These are phyloP conservation scores for Massariosphaeria phaeospora DNA, from an alignment of 495 filamentous ascomycete genomes.

Conservation along the genomic window DNA sequence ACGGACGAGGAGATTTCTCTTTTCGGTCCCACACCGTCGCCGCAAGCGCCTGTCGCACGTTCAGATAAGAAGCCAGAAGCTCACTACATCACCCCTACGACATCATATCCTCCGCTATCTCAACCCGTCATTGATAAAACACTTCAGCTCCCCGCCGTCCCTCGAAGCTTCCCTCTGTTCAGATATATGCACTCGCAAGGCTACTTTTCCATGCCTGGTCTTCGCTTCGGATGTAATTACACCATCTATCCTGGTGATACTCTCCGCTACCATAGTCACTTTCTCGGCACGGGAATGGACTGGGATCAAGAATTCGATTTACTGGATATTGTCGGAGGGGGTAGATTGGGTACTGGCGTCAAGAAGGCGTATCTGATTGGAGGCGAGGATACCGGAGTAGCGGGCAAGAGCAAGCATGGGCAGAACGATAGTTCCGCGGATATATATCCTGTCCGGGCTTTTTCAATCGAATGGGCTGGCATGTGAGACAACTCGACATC, in stretches of 20 bases:
- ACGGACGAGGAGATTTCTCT: neutral
- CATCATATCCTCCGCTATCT: constrained; percentile 52
- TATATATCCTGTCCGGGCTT: constrained; percentile 3
- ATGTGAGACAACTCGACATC: constrained; percentile 13
- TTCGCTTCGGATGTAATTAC: constrained; percentile 92
- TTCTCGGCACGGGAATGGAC: constrained; percentile 66
- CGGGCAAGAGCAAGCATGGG: neutral
- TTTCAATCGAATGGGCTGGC: constrained; percentile 35
- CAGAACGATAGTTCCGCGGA: neutral
- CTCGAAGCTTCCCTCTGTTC: constrained; percentile 59
- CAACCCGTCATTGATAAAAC: constrained; percentile 36
- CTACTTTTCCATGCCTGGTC: constrained; percentile 85
- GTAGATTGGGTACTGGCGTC: constrained; percentile 83
- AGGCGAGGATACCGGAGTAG: constrained; percentile 43
- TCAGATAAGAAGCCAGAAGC: constrained; percentile 18
- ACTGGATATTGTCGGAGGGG: constrained; percentile 77
- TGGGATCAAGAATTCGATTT: constrained; percentile 86
- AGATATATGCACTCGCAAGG: constrained; percentile 69
- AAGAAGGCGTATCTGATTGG: constrained; percentile 94
- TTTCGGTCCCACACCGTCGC: neutral
- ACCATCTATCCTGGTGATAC: constrained; percentile 94
- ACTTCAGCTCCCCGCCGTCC: constrained; percentile 43
- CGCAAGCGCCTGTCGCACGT: neutral
- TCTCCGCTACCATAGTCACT: constrained; percentile 90
- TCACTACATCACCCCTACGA: constrained; percentile 56